phyloP scores from a whole-genome alignment of 257 asterid species.

The Ajuga chamaepitys region DNA sequence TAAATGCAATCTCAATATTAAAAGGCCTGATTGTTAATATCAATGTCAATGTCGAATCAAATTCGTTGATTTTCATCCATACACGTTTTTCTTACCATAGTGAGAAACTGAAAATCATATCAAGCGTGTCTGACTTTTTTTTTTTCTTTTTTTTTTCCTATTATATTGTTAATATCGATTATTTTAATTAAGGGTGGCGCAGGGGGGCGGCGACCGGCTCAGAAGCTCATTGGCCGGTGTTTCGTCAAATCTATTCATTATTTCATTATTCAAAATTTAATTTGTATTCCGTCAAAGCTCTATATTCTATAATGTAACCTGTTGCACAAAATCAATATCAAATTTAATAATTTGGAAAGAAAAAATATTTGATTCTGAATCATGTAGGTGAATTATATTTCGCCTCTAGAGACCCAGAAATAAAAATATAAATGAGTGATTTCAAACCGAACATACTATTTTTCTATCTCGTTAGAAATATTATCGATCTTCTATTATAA shows the following conservation, averaged over 20 bases:
- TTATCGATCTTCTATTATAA: too few species aligned
- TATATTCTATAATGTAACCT: neutral
- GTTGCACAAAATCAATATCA: neutral
- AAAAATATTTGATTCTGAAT: neutral
- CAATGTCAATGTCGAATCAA: too few species aligned
- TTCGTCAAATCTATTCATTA: neutral
- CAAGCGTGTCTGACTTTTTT: neutral
- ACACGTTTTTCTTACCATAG: neutral
- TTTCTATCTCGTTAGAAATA: too few species aligned
- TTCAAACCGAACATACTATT: too few species aligned
- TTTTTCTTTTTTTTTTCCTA: neutral
- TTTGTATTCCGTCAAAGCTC: neutral
- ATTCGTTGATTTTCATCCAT: neutral
- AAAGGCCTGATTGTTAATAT: too few species aligned
- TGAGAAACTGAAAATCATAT: neutral
- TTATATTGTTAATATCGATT: neutral
- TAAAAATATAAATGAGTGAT: too few species aligned
- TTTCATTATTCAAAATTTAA: neutral
- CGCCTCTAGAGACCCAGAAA: neutral
- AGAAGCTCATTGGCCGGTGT: conserved; percentile 7
- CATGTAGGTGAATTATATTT: neutral
- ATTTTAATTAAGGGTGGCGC: conserved; percentile 5
- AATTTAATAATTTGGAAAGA: neutral
- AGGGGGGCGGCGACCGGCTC: conserved; percentile 11
- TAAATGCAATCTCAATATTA: too few species aligned